These are phyloP conservation scores for Epichloe brachyelytri DNA, from an alignment of 2,329 filamentous ascomycete genomes.

Conservation along the genomic window DNA sequence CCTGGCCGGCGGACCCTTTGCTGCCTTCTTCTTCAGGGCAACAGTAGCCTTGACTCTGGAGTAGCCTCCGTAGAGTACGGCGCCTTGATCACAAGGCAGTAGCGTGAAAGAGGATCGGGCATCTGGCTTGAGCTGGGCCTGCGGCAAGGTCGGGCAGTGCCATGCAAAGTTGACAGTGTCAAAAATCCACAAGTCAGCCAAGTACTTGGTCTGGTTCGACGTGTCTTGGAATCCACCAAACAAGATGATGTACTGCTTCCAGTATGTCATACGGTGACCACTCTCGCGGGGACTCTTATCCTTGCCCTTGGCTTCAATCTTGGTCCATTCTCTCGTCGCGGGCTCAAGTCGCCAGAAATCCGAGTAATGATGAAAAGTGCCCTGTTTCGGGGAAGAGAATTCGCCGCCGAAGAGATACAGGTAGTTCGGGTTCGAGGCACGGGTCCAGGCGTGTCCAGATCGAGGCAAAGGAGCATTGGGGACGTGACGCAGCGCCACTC, in stretches of 20 bases:
- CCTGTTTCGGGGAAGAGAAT: slow-evolving; percentile 92
- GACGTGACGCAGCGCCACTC: slow-evolving; percentile 86
- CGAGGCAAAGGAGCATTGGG: slow-evolving; percentile 80
- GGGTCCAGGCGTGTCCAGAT: slow-evolving; percentile 89
- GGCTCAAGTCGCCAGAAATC: slow-evolving; percentile 95
- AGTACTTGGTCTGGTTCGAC: slow-evolving; percentile 84
- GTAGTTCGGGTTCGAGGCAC: slow-evolving; percentile 69
- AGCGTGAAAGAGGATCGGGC: slow-evolving; percentile 84
- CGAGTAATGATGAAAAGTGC: slow-evolving; percentile 98
- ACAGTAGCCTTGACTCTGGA: slow-evolving; percentile 71
- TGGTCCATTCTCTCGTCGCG: slow-evolving; percentile 74
- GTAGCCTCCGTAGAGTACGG: slow-evolving; percentile 86
- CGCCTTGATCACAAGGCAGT: slow-evolving; percentile 78
- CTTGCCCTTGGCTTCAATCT: slow-evolving; percentile 66
- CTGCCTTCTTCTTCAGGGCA: slow-evolving; percentile 43
- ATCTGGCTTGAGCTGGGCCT: slow-evolving; percentile 77
- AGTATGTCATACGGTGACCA: slow-evolving; percentile 92
- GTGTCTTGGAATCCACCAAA: slow-evolving; percentile 98
- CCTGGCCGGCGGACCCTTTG: slow-evolving; percentile 40
- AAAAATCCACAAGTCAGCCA: slow-evolving; percentile 90
- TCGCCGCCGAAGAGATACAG: slow-evolving; percentile 94
- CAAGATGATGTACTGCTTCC: slow-evolving; percentile 90
- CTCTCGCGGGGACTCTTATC: slow-evolving; percentile 72
- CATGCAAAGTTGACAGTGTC: slow-evolving; percentile 80
- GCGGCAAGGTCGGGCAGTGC: slow-evolving; percentile 62